These are phyloP conservation scores for Vitis vinifera DNA, from an alignment of 164 flowering plant species.

Conservation along the genomic window ASM3070453v1 NC_081805.1:9432001-9432500, in stretches of 20 bases:
- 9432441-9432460: conserved; percentile 26
- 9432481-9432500: neutral
- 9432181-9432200: neutral
- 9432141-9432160: neutral
- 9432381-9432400: no score
- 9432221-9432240: conserved; percentile 28
- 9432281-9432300: conserved; percentile 38
- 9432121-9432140: conserved; percentile 9
- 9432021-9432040: conserved; percentile 16
- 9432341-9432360: conserved; percentile 13
- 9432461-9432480: conserved; percentile 2
- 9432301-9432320: conserved; percentile 38
- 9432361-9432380: neutral
- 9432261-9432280: conserved; percentile 35
- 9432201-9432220: conserved; percentile 7
- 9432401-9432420: no score
- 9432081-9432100: conserved; percentile 23
- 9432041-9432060: conserved; percentile 27
- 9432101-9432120: conserved; percentile 28
- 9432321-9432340: conserved; percentile 50
- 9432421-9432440: neutral
- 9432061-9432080: conserved; percentile 33
- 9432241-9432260: conserved; percentile 33
- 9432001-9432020: conserved; percentile 26
- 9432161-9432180: neutral